Percentiles rank a stretch among this genome's conserved stretches.
phyloP scores from a whole-genome alignment of 2,329 filamentous ascomycete genomes.

The Sclerotinia borealis region DNA sequence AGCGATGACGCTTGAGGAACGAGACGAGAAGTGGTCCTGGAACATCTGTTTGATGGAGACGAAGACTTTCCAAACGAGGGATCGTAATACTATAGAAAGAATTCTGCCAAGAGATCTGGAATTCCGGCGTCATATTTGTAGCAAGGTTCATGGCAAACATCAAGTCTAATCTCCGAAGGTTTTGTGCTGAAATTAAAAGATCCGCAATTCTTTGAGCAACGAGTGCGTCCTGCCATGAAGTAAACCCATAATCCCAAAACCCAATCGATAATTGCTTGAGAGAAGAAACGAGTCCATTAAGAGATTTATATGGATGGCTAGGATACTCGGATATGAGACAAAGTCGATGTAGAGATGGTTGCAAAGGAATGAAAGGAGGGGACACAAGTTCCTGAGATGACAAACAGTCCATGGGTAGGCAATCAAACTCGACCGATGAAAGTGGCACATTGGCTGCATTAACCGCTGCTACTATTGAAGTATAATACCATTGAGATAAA shows the following conservation, averaged over 20 bases:
- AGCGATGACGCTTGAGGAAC: not conserved
- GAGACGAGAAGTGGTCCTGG: not conserved
- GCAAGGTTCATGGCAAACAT: conserved; percentile 12
- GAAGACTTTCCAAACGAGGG: conserved; percentile 1
- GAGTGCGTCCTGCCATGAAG: conserved; percentile 3
- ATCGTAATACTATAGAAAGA: conserved; percentile 3
- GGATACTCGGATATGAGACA: not conserved
- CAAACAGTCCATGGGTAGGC: conserved; percentile 9
- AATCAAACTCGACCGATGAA: conserved; percentile 1
- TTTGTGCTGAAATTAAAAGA: not conserved
- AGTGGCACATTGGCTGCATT: not conserved
- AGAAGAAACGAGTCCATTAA: not conserved
- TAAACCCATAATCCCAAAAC: conserved; percentile 11
- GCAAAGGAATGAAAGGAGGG: conserved; percentile 3
- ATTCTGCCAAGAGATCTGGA: conserved; percentile 1
- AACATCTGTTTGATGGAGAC: conserved; percentile 9
- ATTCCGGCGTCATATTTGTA: conserved; percentile 7
- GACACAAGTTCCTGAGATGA: not conserved
- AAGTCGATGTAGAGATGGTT: conserved; percentile 4
- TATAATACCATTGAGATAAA: conserved; percentile 12
- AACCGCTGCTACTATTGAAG: conserved; percentile 5
- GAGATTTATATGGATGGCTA: conserved; percentile 4
- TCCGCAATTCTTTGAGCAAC: not conserved
- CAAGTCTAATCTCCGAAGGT: conserved; percentile 1
- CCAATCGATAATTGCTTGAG: conserved; percentile 8